Evolutionary conservation across 2,329 filamentous ascomycete genomes (phyloP), one percentile per base, ranked within the genome.

Genomic region (Nannizzia gypsea): DNA sequence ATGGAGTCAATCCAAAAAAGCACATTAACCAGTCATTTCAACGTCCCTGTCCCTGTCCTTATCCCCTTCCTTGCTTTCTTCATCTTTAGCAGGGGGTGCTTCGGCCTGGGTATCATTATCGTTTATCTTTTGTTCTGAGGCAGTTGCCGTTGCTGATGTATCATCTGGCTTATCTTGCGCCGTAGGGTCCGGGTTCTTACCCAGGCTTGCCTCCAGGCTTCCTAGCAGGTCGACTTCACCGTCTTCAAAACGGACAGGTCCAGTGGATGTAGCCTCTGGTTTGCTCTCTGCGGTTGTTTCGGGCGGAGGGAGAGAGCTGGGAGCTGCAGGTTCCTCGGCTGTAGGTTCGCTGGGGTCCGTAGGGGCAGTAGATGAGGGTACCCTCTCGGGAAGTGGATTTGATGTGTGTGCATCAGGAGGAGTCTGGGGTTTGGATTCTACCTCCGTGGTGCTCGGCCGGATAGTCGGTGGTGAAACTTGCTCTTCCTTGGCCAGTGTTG

Each of bases 221-320:
- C 75, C 77, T 28, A 80, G 66, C 34, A 80, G 65, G 67, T 80
- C 77, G 31, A 74, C 66, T 58, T 77, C 75, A 6, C 68, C 70
- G 40, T 73, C 73, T 17, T 72, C 68, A 36, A 64, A 64, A 52
- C 17, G 66, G 55, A 58, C 48, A 34, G 20, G 44, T 13, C 20
- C 58, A 46, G 54, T n/a, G 3, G 26, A 40, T 1, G 11, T 17
- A 24, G 54, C 3, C 13, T 56, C 8, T 28, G 42, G 36, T 15
- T 50, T 28, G 46, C 31, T 36, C 2, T 46, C 44, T 46, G 42
- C 17, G 13, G 44, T 15, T 28, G 44, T 48, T 15, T 26, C 44
- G 13, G 44, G 44, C 6, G 20, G 44, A 24, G 22, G 57, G 15
- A 24, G 26, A 6, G 44, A 52, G 13, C 40, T 22, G 40, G 42